phyloP scores from a whole-genome alignment of 805 yeast species.

The Wickerhamomyces bisporus region DNA sequence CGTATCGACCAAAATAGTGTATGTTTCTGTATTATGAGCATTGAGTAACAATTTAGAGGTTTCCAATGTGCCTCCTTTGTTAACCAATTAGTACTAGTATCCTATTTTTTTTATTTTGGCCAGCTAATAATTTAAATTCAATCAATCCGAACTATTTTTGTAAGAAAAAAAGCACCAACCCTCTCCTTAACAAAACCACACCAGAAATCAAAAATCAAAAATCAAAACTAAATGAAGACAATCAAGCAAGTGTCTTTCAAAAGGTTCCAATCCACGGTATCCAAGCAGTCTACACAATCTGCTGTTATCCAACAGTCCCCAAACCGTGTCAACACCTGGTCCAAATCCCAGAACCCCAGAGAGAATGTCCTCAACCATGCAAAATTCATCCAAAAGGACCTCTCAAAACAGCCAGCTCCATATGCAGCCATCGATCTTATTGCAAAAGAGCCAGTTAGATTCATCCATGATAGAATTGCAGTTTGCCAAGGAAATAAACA shows the following conservation, averaged over 20 bases:
- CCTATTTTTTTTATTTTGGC: too few species aligned
- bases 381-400: constrained; percentile 63
- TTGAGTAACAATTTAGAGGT: too few species aligned
- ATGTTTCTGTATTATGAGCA: too few species aligned
- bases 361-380: constrained; percentile 15
- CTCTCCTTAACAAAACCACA: too few species aligned
- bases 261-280: constrained; percentile 6
- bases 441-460: constrained; percentile 65
- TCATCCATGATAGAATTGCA: constrained; percentile 55
- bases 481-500: constrained; percentile 81
- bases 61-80: too few species aligned
- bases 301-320: constrained; percentile 73
- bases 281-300: constrained; percentile 3
- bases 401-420: constrained; percentile 68
- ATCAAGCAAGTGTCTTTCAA: constrained; percentile 1
- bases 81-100: too few species aligned
- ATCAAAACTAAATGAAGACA: neutral
- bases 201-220: neutral
- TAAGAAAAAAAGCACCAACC: too few species aligned
- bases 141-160: too few species aligned
- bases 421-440: constrained; percentile 82
- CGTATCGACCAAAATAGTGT: too few species aligned
- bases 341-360: constrained; percentile 46
- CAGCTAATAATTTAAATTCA: too few species aligned
- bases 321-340: constrained; percentile 67